Evolutionary conservation across 768 basidiomycete genomes (phyloP), one percentile per base, ranked within the genome.

Genomic region (Tylopilus rubrobrunneus): DNA sequence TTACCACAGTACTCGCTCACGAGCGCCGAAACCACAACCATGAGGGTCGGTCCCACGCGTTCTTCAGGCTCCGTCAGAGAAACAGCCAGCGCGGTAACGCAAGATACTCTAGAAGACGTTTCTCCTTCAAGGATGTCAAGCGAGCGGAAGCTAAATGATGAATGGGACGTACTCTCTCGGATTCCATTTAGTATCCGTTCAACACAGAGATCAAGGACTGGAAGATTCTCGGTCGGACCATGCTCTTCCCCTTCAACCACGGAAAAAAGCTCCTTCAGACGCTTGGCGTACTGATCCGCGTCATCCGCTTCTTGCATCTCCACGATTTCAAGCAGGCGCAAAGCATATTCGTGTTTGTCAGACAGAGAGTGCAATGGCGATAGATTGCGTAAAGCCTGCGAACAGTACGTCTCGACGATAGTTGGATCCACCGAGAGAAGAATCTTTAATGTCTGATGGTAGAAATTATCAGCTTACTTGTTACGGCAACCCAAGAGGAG

Each of bases 21-120:
- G 39, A 88, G 67, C 3, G 90, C 90, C 9, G 83, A 74, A n/a
- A 78, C 62, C n/a, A 92, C 77, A 19, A 88, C 79, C 64, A 86
- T 76, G 34, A 82, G 62, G 1, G 87, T 89, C 11, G 86, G 79
- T 14, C 81, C 79, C n/a, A 72, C 59, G 15, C 61, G 61, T 25
- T 61, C 56, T 17, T 72, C 69, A 0, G 62, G 56, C 36, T 83
- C 78, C 3, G 69, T 67, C 9, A 83, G 61, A 29, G 73, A 68
- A 4, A 79, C 72, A 49, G 84, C 65, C 27, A 80, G 65, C 5
- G 74, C 72, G 14, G 79, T 75, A 39, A 76, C 68, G 52, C 74
- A 78, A 23, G 71, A 70, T 57, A 79, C 64, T 37, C 72, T 73
- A 62, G 79, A 81, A 37, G 69, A 49, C 9, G 53, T 51, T 15